Evolutionary conservation across 352 stramenopile genomes (phyloP).

Genomic region (Globisporangium paddicum): DNA sequence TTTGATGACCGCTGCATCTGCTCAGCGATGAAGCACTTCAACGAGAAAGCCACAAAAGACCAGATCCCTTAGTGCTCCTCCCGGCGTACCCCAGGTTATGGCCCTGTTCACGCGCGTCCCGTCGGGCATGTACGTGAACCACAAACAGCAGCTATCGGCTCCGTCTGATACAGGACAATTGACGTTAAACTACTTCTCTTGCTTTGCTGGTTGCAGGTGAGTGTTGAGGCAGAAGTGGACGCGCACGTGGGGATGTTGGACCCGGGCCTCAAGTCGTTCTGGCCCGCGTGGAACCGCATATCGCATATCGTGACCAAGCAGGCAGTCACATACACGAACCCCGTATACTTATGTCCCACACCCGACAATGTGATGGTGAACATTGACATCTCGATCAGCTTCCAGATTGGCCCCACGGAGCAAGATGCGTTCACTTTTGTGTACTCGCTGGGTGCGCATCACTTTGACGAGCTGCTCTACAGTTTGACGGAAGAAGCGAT

Average conservation of each 20-base stretch:
- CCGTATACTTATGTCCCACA: slow-evolving; percentile 66
- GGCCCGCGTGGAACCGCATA: slow-evolving; percentile 73
- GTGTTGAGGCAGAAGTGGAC: slow-evolving; percentile 86
- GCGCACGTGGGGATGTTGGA: slow-evolving; percentile 74
- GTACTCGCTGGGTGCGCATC: slow-evolving; percentile 76
- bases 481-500: slow-evolving; percentile 75
- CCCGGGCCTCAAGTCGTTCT: slow-evolving; percentile 74
- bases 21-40: slow-evolving; percentile 44
- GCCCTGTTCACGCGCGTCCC: slow-evolving; percentile 58
- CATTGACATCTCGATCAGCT: slow-evolving; percentile 86
- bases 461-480: slow-evolving; percentile 83
- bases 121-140: slow-evolving; percentile 44
- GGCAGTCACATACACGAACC: slow-evolving; percentile 76
- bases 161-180: no score
- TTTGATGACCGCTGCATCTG: not conserved
- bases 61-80: slow-evolving; percentile 65
- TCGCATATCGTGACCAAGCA: slow-evolving; percentile 88
- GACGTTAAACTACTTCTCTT: no score
- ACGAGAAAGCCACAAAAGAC: slow-evolving; percentile 42
- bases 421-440: slow-evolving; percentile 82
- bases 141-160: no score
- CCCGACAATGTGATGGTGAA: slow-evolving; percentile 89
- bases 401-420: slow-evolving; percentile 76
- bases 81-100: slow-evolving; percentile 46
- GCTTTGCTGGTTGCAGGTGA: slow-evolving; percentile 25